phyloP scores from a whole-genome alignment of 2,329 filamentous ascomycete species.

The Sporothrix pseudoabietina region DNA sequence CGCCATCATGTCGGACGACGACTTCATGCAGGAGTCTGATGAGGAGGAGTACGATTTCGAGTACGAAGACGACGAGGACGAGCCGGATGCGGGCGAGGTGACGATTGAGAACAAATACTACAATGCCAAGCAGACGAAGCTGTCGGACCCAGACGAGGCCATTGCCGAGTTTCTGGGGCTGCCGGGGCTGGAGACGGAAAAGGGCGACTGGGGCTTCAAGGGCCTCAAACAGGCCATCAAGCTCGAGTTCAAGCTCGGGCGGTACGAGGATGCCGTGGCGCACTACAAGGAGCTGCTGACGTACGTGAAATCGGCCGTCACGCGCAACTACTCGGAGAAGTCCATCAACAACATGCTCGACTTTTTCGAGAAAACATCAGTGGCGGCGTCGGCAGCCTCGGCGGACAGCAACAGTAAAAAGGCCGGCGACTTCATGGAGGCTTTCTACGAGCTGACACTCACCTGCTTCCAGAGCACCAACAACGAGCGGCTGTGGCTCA shows the following conservation, averaged over 20 bases:
- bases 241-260: conserved; percentile 88
- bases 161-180: conserved; percentile 92
- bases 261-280: conserved; percentile 82
- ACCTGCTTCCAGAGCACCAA: conserved; percentile 96
- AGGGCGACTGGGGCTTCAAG: conserved; percentile 99
- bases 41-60: conserved; percentile 97
- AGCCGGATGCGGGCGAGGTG: conserved; percentile 83
- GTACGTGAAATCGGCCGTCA: conserved; percentile 95
- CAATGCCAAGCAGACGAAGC: conserved; percentile 97
- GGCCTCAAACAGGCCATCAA: conserved; percentile 98
- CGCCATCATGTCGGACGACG: conserved; percentile 75
- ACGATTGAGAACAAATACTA: conserved; percentile 99
- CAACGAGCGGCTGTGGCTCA: conserved; percentile 95
- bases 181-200: conserved; percentile 80
- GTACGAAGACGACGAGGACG: conserved; percentile 87
- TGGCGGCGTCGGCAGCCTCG: conserved; percentile 48
- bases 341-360: conserved; percentile 99
- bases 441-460: conserved; percentile 92
- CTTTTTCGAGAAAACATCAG: conserved; percentile 86
- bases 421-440: conserved; percentile 81
- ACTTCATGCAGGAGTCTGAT: conserved; percentile 92
- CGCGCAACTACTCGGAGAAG: conserved; percentile 97
- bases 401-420: conserved; percentile 47
- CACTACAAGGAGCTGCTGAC: conserved; percentile 95
- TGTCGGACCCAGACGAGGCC: conserved; percentile 80